Conservation (phyloP, 805 yeast species). For the Saccharomycopsis sp. region DNA sequence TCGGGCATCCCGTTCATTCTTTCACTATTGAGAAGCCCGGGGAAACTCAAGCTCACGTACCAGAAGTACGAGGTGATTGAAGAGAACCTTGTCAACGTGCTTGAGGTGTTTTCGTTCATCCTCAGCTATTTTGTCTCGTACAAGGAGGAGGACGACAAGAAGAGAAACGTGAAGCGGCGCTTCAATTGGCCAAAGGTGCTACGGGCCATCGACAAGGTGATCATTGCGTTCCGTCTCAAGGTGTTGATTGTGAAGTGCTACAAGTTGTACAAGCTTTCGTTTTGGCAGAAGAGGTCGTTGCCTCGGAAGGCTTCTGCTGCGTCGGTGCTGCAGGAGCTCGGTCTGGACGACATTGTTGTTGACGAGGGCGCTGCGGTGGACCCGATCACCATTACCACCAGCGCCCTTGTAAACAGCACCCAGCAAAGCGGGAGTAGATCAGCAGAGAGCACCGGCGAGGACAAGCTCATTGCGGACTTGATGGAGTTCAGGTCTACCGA, state of each 20-base stretch:
- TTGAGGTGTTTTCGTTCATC: conserved; percentile 14
- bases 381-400: too few relatives aligned
- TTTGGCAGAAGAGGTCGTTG: background rate
- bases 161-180: background rate
- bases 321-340: too few relatives aligned
- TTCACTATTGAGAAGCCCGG: background rate
- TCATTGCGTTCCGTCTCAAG: conserved; percentile 12
- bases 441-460: too few relatives aligned
- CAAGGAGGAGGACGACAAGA: background rate
- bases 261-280: conserved; percentile 1
- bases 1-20: conserved; percentile 15
- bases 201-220: conserved; percentile 8
- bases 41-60: conserved; percentile 3
- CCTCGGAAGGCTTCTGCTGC: too few relatives aligned
- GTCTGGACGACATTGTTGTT: background rate
- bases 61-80: conserved; percentile 10
- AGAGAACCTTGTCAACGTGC: conserved; percentile 15
- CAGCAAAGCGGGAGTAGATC: background rate
- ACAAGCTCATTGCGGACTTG: conserved; percentile 5
- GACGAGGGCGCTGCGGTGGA: background rate
- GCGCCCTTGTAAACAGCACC: background rate
- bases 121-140: conserved; percentile 11
- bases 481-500: conserved; percentile 12
- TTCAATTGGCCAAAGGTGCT: background rate
- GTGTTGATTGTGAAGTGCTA: conserved; percentile 7